These are phyloP conservation scores for Umbilicaria muhlenbergii DNA, from an alignment of 495 filamentous ascomycete genomes.

Conservation along the genomic window DNA sequence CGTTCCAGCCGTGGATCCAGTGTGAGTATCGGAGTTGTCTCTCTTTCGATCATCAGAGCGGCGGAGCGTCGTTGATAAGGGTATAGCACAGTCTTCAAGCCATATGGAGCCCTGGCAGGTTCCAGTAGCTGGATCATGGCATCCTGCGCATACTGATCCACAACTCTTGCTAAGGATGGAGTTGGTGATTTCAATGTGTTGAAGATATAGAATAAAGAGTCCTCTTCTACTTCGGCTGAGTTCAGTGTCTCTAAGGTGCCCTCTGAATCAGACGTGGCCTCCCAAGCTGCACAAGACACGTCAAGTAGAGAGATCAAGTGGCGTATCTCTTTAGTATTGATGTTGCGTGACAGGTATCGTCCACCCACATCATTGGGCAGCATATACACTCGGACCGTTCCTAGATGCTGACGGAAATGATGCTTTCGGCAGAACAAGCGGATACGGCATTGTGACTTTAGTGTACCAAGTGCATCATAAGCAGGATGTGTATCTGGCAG, in stretches of 20 bases:
- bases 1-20: slow-evolving; percentile 59
- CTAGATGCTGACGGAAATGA: slow-evolving; percentile 5
- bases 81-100: slow-evolving; percentile 55
- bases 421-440: slow-evolving; percentile 4
- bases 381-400: slow-evolving; percentile 42
- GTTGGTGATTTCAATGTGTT: slow-evolving; percentile 66
- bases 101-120: slow-evolving; percentile 30
- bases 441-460: not conserved
- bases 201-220: slow-evolving; percentile 70
- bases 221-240: slow-evolving; percentile 22
- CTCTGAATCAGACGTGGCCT: slow-evolving; percentile 19
- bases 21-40: slow-evolving; percentile 44
- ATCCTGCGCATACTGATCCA: slow-evolving; percentile 36
- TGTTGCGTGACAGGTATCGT: slow-evolving; percentile 13
- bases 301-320: slow-evolving; percentile 40
- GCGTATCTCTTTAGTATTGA: too few species aligned
- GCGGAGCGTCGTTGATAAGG: slow-evolving; percentile 70
- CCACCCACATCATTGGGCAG: slow-evolving; percentile 52
- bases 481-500: too few species aligned
- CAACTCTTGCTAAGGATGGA: slow-evolving; percentile 35
- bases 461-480: too few species aligned
- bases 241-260: slow-evolving; percentile 1
- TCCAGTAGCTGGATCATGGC: slow-evolving; percentile 49
- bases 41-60: slow-evolving; percentile 73
- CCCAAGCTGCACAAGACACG: slow-evolving; percentile 38